phyloP scores from a whole-genome alignment of 352 stramenopile genomes.

The Phytopythium ostracodes region DNA sequence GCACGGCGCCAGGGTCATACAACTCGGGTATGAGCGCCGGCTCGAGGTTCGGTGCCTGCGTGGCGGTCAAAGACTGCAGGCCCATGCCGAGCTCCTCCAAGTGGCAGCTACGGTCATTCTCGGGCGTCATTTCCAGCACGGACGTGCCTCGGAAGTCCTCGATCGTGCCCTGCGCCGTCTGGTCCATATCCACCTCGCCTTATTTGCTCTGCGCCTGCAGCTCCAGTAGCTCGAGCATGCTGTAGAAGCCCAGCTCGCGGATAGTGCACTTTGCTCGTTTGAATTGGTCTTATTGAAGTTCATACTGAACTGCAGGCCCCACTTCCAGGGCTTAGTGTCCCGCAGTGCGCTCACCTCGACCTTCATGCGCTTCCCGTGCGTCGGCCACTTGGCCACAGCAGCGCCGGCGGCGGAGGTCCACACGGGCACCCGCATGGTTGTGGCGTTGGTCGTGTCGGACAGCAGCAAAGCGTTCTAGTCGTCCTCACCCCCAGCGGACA shows the following conservation, averaged over 20 bases:
- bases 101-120: slow-evolving; percentile 68
- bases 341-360: slow-evolving; percentile 78
- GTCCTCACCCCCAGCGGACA: slow-evolving; percentile 25
- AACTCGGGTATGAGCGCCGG: slow-evolving; percentile 52
- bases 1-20: slow-evolving; percentile 59
- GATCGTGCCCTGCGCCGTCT: slow-evolving; percentile 80
- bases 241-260: slow-evolving; percentile 83
- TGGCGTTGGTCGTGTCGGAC: background rate
- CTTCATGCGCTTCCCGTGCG: slow-evolving; percentile 71
- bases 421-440: slow-evolving; percentile 18
- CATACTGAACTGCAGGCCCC: slow-evolving; percentile 81
- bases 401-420: slow-evolving; percentile 13
- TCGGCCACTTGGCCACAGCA: slow-evolving; percentile 27
- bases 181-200: slow-evolving; percentile 81
- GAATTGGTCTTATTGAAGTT: slow-evolving; percentile 73
- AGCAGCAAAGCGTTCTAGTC: slow-evolving; percentile 3
- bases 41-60: slow-evolving; percentile 64
- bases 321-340: slow-evolving; percentile 86
- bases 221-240: slow-evolving; percentile 80
- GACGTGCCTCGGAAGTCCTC: slow-evolving; percentile 61
- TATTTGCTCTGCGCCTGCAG: slow-evolving; percentile 75
- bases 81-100: slow-evolving; percentile 77
- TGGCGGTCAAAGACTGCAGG: slow-evolving; percentile 52
- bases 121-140: slow-evolving; percentile 65
- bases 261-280: slow-evolving; percentile 80